Base-by-base conservation (phyloP, 768 basidiomycete species). In the Cystofilobasidium macerans region DNA sequence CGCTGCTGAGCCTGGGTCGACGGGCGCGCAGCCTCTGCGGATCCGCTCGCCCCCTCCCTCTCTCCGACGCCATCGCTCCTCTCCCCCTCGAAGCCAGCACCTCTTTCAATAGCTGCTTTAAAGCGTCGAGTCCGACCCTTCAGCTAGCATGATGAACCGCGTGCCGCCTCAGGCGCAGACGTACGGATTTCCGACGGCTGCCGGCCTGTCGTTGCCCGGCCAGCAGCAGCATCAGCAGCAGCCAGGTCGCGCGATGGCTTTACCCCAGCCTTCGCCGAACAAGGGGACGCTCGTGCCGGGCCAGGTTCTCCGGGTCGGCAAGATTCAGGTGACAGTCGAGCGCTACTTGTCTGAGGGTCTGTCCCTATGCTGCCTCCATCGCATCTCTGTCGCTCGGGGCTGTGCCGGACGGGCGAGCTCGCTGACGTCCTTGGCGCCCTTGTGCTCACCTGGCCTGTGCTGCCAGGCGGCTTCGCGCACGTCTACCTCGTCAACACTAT, bases 401-500 rank as follows among this genome's bases (percentile, higher is more conserved):
- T 28, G n/a, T n/a, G n/a, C n/a, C n/a, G n/a, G n/a, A n/a, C n/a
- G n/a, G n/a, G n/a, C n/a, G n/a, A n/a, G n/a, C n/a, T n/a, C n/a
- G n/a, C n/a, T n/a, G n/a, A n/a, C n/a, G n/a, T n/a, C n/a, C n/a
- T n/a, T n/a, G n/a, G n/a, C n/a, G n/a, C n/a, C n/a, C n/a, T n/a
- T n/a, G n/a, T n/a, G 5, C 57, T 11, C 33, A 35, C 30, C 30
- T 68, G 61, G 35, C 9, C 16, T 22, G 28, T n/a, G 42, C 40
- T 42, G 18, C 1, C 73, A 95, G 92, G 95, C 78, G 95, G 95
- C 22, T 99, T 95, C 76, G 93, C 95, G 9, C 89, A 97, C 78
- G 94, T 99, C 45, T 99, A 99, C 77, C 84, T 99, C 68, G 93
- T 97, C 57, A 81, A 85, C 67, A 92, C 93, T 7, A 81, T 86